Conservation (phyloP, 2,329 filamentous ascomycete species). For the Malbranchea zuffiana region DNA sequence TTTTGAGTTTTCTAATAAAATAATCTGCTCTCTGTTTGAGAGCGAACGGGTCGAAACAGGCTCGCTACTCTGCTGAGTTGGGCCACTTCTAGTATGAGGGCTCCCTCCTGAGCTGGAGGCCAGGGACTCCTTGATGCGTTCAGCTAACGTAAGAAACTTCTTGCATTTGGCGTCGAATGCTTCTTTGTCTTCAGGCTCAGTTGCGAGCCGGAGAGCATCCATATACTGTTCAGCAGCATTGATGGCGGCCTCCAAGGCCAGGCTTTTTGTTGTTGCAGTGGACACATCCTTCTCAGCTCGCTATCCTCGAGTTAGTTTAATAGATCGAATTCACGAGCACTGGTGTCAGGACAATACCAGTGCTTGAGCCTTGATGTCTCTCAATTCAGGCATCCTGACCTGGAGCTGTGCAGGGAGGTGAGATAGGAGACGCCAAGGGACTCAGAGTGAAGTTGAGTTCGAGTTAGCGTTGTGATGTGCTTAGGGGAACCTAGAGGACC, state of each 20-base stretch:
- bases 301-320: too few species aligned
- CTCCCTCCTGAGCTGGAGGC: conserved; percentile 6
- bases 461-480: too few species aligned
- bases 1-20: conserved; percentile 65
- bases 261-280: conserved; percentile 43
- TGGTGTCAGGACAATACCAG: conserved; percentile 16
- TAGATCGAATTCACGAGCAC: too few species aligned
- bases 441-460: too few species aligned
- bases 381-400: conserved; percentile 10
- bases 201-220: conserved; percentile 55
- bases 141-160: conserved; percentile 59
- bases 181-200: conserved; percentile 51
- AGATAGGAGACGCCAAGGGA: too few species aligned
- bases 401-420: too few species aligned
- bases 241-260: conserved; percentile 65
- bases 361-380: conserved; percentile 10
- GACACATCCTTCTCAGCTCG: conserved; percentile 27
- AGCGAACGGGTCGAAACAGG: conserved; percentile 49
- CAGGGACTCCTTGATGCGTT: conserved; percentile 54
- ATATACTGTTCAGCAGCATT: conserved; percentile 71
- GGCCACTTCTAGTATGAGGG: background rate
- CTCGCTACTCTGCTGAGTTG: conserved; percentile 28
- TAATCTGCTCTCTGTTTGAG: conserved; percentile 60
- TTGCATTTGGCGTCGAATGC: conserved; percentile 59
- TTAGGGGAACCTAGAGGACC: too few species aligned